Conservation (phyloP, 306 rosid species). For the Cajanus cajan region DNA sequence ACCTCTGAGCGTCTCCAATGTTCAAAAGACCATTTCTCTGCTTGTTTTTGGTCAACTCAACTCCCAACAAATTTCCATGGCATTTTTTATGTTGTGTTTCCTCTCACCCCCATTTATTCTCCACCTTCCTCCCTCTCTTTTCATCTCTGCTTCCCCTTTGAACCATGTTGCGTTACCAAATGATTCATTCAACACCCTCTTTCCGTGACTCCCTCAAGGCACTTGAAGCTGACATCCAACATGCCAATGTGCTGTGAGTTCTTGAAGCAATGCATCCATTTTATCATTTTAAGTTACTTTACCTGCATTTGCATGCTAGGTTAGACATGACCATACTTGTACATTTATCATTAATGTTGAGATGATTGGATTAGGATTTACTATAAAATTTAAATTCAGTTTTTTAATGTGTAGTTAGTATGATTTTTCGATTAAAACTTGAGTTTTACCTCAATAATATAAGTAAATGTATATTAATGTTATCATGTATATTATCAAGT, state of each 20-base stretch:
- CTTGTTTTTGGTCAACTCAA: constrained; percentile 20
- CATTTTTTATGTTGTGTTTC: background rate
- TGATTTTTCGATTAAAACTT: no score
- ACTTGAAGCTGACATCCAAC: constrained; percentile 74
- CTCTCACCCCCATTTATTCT: background rate
- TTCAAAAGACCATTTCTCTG: constrained; percentile 33
- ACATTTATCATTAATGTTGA: background rate
- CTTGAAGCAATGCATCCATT: background rate
- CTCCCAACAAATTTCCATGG: constrained; percentile 14
- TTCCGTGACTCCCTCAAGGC: constrained; percentile 62
- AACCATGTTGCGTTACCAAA: constrained; percentile 52
- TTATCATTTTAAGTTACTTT: background rate
- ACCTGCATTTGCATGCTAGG: background rate
- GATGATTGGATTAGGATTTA: background rate
- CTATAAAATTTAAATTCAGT: no score
- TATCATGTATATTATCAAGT: no score
- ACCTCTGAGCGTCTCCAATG: constrained; percentile 23
- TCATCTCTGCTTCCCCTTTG: constrained; percentile 4
- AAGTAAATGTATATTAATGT: no score
- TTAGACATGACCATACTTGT: background rate
- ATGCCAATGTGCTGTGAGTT: constrained; percentile 77
- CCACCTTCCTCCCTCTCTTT: constrained; percentile 8
- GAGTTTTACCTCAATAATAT: no score
- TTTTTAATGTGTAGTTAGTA: no score
- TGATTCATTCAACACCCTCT: constrained; percentile 54